Base-by-base conservation (phyloP, 176 grass and related monocot species). In the Zoysia japonica region DNA sequence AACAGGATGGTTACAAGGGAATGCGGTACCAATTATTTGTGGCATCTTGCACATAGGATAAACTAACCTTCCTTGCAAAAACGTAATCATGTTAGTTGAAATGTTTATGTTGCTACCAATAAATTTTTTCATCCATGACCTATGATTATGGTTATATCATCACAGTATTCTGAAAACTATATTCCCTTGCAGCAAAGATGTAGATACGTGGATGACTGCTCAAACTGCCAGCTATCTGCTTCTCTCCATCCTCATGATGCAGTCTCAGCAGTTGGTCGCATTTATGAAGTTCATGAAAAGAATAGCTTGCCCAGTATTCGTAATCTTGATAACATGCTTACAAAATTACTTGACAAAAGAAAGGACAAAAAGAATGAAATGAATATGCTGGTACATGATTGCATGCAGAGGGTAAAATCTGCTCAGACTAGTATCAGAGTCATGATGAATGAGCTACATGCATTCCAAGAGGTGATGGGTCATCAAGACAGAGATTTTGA, bases 271-370 rank as follows among this genome's bases (percentile, higher is more conserved):
- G 92, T 99, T 65, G 96, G 96, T 16, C 96, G 96, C 41, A 99
- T 99, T 41, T 88, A 99, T 64, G 90, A 95, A 82, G 90, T 92
- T 39, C 96, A 99, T 85, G 96, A 99, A 84, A 99, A 91, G 80
- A 80, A 84, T 60, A 91, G 95, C 65, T 87, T 99, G 65, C 86
- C 96, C 73, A 99, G 88, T 48, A 65, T 99, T 72, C 78, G 36
- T 2, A 87, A 86, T 62, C 88, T 78, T 76, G 90, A 92, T 81
- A 35, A 61, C 54, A 73, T 70, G 4, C 64, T 99, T 57, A 91
- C 90, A 60, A 91, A 90, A 67, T 89, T 99, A 67, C 90, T 99
- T 74, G 86, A 89, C 45, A 89, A 85, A 80, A 90, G 85, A 66
- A 87, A 76, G 50, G 72, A 55, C 11, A 90, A 90, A 69, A 99